Conservation (phyloP, 345 rosid species). For the Anacardium occidentale region DNA sequence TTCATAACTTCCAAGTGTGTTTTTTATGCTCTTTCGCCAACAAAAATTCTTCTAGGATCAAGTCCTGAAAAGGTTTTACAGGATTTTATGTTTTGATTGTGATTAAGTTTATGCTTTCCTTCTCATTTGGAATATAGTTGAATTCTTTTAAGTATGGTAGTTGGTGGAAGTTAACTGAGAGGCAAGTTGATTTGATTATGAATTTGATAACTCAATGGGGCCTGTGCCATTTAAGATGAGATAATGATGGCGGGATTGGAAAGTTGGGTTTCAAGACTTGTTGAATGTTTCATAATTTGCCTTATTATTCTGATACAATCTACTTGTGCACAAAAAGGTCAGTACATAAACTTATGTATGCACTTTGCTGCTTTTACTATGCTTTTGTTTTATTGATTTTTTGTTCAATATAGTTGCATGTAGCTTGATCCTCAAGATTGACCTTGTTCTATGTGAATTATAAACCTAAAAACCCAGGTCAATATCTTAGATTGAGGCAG, state of each 20-base stretch:
- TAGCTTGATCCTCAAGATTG: conserved; percentile 2
- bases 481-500: not conserved
- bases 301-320: conserved; percentile 34
- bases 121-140: not conserved
- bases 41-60: conserved; percentile 4
- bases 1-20: conserved; percentile 12
- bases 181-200: conserved; percentile 21
- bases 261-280: conserved; percentile 23
- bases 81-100: too few relatives aligned
- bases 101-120: not conserved
- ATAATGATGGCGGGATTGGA: conserved; percentile 44
- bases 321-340: conserved; percentile 45
- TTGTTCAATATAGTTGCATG: not conserved
- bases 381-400: not conserved
- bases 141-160: not conserved
- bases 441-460: not conserved
- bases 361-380: not conserved
- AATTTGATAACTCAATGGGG: conserved; percentile 35
- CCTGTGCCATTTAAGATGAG: conserved; percentile 35
- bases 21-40: conserved; percentile 8
- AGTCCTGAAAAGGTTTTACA: not conserved
- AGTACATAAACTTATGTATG: conserved; percentile 8
- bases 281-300: conserved; percentile 26
- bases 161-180: not conserved
- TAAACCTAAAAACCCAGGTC: not conserved